A percentile compares a stretch with the other conserved stretches of the same genome.
These are phyloP conservation scores for Teratosphaeria pseudoeucalypti DNA, from an alignment of 2,329 filamentous ascomycete species.

Conservation along the genomic window DNA sequence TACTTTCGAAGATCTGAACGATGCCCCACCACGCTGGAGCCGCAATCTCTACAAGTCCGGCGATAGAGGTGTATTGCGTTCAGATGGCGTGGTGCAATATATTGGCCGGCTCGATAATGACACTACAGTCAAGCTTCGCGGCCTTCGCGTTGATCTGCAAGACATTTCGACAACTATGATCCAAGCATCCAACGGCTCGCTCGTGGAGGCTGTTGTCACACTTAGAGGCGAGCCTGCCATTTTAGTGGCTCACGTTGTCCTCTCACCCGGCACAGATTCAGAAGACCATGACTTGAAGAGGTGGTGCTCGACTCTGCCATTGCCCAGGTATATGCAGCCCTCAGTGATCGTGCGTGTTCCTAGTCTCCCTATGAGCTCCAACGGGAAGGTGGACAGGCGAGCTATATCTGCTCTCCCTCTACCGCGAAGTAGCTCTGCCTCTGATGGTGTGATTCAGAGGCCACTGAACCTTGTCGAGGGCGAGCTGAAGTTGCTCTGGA, in stretches of 20 bases:
- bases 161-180: not conserved
- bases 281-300: not conserved
- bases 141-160: not conserved
- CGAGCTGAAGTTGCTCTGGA: not conserved
- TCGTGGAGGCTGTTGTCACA: not conserved
- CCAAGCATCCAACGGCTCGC: not conserved
- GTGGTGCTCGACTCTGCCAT: not conserved
- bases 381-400: not conserved
- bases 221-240: not conserved
- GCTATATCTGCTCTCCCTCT: not conserved
- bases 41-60: not conserved
- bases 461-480: not conserved
- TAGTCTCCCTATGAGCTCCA: not conserved
- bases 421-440: too few relatives aligned
- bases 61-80: not conserved
- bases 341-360: not conserved
- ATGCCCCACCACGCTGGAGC: not conserved
- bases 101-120: not conserved
- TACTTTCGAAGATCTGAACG: not conserved
- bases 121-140: not conserved
- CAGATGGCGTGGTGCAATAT: not conserved
- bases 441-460: not conserved
- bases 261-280: not conserved
- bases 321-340: not conserved
- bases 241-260: not conserved